Percentiles rank a stretch among this genome's conserved stretches.
Conservation (phyloP, 2,329 filamentous ascomycete species). For the Fusarium kyushuense region DNA sequence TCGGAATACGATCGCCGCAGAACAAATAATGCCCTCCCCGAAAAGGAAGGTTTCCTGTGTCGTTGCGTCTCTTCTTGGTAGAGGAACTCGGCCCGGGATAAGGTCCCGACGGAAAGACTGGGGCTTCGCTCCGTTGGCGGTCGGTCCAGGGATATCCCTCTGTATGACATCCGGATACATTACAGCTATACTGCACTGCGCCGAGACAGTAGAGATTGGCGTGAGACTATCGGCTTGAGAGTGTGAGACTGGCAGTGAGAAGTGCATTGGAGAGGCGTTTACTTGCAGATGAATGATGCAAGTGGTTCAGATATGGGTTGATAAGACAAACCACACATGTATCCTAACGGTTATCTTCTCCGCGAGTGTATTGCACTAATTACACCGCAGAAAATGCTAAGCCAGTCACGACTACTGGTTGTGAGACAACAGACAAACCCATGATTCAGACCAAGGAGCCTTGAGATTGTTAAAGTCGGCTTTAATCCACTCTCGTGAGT, state of each 20-base stretch:
- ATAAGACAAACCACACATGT: slow-evolving; percentile 22
- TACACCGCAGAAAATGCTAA: slow-evolving; percentile 23
- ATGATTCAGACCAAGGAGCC: slow-evolving; percentile 21
- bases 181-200: slow-evolving; percentile 1
- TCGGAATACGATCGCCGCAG: slow-evolving; percentile 6
- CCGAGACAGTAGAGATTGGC: background rate
- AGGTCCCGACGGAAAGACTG: slow-evolving; percentile 33
- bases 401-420: slow-evolving; percentile 32
- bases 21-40: slow-evolving; percentile 4
- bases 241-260: slow-evolving; percentile 5
- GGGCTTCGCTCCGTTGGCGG: slow-evolving; percentile 8
- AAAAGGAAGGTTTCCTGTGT: slow-evolving; percentile 19
- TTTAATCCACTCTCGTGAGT: slow-evolving; percentile 15
- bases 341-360: slow-evolving; percentile 22
- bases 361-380: slow-evolving; percentile 3
- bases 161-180: slow-evolving; percentile 5
- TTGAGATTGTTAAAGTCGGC: slow-evolving; percentile 3
- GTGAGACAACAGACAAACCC: slow-evolving; percentile 21
- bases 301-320: slow-evolving; percentile 31
- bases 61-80: slow-evolving; percentile 17
- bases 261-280: slow-evolving; percentile 4
- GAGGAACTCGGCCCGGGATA: slow-evolving; percentile 27
- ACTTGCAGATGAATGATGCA: slow-evolving; percentile 1
- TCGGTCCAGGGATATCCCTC: slow-evolving; percentile 3
- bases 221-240: background rate